A percentile compares a stretch with the other conserved stretches of the same genome.
Evolutionary conservation across 192 early-diverging fungal genomes (phyloP).

Genomic region (Coemansia erecta): DNA sequence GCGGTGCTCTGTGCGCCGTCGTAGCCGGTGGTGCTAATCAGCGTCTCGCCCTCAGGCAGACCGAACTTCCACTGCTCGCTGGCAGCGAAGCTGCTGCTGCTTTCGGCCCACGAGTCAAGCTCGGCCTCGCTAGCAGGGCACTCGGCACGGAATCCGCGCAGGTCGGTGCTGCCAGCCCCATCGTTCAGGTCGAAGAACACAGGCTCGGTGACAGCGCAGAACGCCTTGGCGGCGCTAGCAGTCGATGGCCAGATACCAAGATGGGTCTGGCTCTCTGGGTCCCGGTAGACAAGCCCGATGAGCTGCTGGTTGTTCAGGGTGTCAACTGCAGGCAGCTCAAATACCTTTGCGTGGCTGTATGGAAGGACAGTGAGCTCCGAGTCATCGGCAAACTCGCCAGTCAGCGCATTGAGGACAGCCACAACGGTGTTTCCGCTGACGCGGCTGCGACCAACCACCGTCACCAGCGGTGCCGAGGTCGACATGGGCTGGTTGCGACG

Average conservation of each 20-base stretch:
- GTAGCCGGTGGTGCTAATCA: constrained; percentile 45
- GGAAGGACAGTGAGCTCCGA: constrained; percentile 13
- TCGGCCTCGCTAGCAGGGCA: constrained; percentile 47
- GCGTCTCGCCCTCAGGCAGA: constrained; percentile 58
- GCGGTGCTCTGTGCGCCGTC: constrained; percentile 65
- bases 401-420: constrained; percentile 33
- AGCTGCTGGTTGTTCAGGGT: constrained; percentile 28
- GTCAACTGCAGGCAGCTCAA: constrained; percentile 61
- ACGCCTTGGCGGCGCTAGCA: constrained; percentile 47
- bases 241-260: constrained; percentile 68
- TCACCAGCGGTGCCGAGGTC: constrained; percentile 25
- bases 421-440: constrained; percentile 28
- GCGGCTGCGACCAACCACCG: constrained; percentile 28
- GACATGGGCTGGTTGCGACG: constrained; percentile 33
- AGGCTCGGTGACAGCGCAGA: constrained; percentile 55
- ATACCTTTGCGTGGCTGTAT: constrained; percentile 47
- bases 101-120: constrained; percentile 4
- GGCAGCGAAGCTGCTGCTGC: constrained; percentile 4
- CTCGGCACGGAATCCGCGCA: constrained; percentile 59
- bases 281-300: constrained; percentile 22
- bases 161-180: constrained; percentile 42
- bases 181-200: constrained; percentile 71
- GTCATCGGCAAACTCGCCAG: constrained; percentile 14
- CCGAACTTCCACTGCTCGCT: constrained; percentile 53
- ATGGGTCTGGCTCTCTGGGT: constrained; percentile 12